Conservation (phyloP, 805 yeast species). For the Ogataea neopini region DNA sequence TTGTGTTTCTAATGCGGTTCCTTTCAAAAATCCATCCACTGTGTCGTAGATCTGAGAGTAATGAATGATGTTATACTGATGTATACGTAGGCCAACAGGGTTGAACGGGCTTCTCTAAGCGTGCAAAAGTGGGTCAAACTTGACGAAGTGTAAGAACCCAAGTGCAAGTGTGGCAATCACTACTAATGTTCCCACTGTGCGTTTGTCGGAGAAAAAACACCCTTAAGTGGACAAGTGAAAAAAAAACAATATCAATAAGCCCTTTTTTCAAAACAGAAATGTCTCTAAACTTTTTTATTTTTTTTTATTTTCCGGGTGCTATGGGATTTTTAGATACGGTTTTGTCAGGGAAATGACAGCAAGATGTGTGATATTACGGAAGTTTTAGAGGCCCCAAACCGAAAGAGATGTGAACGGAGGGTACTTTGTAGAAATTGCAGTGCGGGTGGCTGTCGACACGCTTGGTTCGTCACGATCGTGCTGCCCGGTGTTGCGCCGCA, state of each 20-base stretch:
- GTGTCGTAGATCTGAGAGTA: background rate
- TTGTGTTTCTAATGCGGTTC: background rate
- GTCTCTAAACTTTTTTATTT: background rate
- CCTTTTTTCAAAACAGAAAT: slow-evolving; percentile 3
- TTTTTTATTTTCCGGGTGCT: background rate
- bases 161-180: background rate
- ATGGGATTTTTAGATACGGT: background rate
- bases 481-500: background rate
- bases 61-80: too few relatives aligned
- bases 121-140: too few relatives aligned
- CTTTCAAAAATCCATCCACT: background rate
- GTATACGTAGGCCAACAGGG: background rate
- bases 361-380: background rate
- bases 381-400: too few relatives aligned
- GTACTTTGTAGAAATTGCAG: too few relatives aligned
- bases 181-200: too few relatives aligned
- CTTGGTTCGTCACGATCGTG: too few relatives aligned
- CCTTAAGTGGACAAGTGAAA: background rate
- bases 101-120: too few relatives aligned
- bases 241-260: slow-evolving; percentile 1
- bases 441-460: too few relatives aligned
- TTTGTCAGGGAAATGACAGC: background rate
- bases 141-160: too few relatives aligned
- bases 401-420: too few relatives aligned
- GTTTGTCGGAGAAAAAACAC: background rate